A percentile compares a stretch with the other conserved stretches of the same genome.
Evolutionary conservation across 768 basidiomycete genomes (phyloP).

Genomic region (Lactifluus hygrophoroides): DNA sequence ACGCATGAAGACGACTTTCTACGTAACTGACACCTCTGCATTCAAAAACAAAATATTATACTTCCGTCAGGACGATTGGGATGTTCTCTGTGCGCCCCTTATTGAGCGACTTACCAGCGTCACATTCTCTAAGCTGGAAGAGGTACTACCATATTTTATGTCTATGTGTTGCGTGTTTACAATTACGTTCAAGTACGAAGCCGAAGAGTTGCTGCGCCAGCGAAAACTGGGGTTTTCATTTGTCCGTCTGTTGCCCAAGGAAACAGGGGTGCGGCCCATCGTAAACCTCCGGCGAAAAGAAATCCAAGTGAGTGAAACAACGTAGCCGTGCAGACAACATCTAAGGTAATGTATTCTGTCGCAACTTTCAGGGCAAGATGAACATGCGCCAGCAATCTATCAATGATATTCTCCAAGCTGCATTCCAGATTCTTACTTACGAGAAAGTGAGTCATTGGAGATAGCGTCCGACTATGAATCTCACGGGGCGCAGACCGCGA

Average conservation of each 20-base stretch:
- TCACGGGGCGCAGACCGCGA: slow-evolving; percentile 42
- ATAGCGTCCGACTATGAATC: not conserved
- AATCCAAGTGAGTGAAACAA: slow-evolving; percentile 23
- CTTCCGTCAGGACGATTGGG: slow-evolving; percentile 94
- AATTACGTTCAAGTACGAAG: slow-evolving; percentile 43
- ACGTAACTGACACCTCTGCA: slow-evolving; percentile 85
- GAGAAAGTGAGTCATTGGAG: slow-evolving; percentile 58
- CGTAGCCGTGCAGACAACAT: slow-evolving; percentile 23
- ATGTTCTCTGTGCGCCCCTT: slow-evolving; percentile 70
- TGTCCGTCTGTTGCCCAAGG: slow-evolving; percentile 87
- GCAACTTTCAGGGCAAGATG: slow-evolving; percentile 5
- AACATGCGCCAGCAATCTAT: slow-evolving; percentile 48
- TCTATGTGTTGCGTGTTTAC: not conserved
- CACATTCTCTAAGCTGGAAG: slow-evolving; percentile 62
- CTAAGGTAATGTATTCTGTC: slow-evolving; percentile 6
- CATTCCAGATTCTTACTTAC: slow-evolving; percentile 81
- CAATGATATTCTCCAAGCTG: slow-evolving; percentile 76
- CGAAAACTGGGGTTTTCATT: slow-evolving; percentile 77
- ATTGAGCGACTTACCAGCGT: slow-evolving; percentile 60
- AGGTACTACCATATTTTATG: slow-evolving; percentile 37
- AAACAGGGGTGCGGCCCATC: slow-evolving; percentile 89
- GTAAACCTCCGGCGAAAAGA: slow-evolving; percentile 69
- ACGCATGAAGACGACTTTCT: slow-evolving; percentile 70
- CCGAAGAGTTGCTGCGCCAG: slow-evolving; percentile 56
- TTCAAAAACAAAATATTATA: slow-evolving; percentile 79